These are phyloP conservation scores for Venturia pyrina DNA, from an alignment of 2,329 filamentous ascomycete species.

Conservation along the genomic window DNA sequence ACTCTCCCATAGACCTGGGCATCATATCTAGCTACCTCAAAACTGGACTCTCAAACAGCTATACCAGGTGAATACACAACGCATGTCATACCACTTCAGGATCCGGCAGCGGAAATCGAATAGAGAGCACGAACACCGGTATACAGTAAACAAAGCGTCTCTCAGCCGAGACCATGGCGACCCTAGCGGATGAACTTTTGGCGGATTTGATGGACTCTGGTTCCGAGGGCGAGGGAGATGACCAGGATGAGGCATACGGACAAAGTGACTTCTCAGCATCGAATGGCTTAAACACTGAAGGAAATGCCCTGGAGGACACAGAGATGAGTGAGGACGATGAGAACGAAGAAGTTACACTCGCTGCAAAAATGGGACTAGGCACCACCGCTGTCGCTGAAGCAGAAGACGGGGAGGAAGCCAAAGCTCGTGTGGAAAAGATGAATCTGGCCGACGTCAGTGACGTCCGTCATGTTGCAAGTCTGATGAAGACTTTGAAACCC, in stretches of 20 bases:
- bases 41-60: neutral
- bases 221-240: slow-evolving; percentile 60
- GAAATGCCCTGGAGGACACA: slow-evolving; percentile 15
- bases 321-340: slow-evolving; percentile 18
- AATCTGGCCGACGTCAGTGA: slow-evolving; percentile 63
- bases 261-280: slow-evolving; percentile 17
- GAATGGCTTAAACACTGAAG: slow-evolving; percentile 22
- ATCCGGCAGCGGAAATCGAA: neutral
- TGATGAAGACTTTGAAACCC: slow-evolving; percentile 75
- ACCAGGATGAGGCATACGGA: slow-evolving; percentile 24
- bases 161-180: slow-evolving; percentile 54
- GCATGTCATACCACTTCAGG: neutral
- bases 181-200: slow-evolving; percentile 82
- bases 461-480: slow-evolving; percentile 64
- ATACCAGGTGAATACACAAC: neutral
- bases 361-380: slow-evolving; percentile 50
- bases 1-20: no score
- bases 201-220: slow-evolving; percentile 84
- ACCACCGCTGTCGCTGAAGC: slow-evolving; percentile 46
- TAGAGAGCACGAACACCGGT: neutral
- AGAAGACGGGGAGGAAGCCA: slow-evolving; percentile 24
- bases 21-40: no score
- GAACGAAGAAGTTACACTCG: slow-evolving; percentile 48
- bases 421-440: slow-evolving; percentile 76
- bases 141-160: neutral